These are phyloP conservation scores for Trichosporon sp. DNA, from an alignment of 1,284 basidiomycete species.

Conservation along the genomic window DNA sequence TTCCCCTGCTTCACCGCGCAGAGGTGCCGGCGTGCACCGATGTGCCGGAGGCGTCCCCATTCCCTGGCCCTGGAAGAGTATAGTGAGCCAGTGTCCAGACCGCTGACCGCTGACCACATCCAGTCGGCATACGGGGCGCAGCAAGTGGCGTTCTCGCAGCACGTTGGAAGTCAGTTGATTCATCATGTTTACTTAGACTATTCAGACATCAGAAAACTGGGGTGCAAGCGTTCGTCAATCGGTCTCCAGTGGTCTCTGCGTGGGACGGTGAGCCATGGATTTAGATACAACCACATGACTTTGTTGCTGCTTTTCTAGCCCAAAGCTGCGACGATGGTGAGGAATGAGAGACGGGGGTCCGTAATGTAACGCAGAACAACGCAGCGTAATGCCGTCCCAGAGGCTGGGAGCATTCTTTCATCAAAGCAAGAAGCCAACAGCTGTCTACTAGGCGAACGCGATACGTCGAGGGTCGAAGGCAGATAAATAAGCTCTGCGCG, in stretches of 20 bases:
- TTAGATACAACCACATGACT: too few relatives aligned
- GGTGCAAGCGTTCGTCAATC: too few relatives aligned
- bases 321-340: not conserved
- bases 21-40: too few relatives aligned
- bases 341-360: not conserved
- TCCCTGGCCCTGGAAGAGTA: not conserved
- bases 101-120: not conserved
- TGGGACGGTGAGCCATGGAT: not conserved
- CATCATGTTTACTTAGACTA: too few relatives aligned
- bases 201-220: too few relatives aligned
- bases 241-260: not conserved
- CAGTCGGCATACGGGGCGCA: not conserved
- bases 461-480: too few relatives aligned
- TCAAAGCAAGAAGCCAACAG: not conserved
- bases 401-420: not conserved
- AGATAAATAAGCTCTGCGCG: not conserved
- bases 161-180: not conserved
- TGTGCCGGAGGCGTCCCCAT: too few relatives aligned
- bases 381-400: not conserved
- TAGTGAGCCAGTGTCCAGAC: not conserved
- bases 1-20: not conserved
- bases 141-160: not conserved
- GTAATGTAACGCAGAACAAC: slow-evolving; percentile 1
- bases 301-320: not conserved
- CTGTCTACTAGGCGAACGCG: too few relatives aligned